Evolutionary conservation across 2,329 filamentous ascomycete species (phyloP), one percentile per base, ranked within the genome.

Genomic region (Alternaria tenuissima): DNA sequence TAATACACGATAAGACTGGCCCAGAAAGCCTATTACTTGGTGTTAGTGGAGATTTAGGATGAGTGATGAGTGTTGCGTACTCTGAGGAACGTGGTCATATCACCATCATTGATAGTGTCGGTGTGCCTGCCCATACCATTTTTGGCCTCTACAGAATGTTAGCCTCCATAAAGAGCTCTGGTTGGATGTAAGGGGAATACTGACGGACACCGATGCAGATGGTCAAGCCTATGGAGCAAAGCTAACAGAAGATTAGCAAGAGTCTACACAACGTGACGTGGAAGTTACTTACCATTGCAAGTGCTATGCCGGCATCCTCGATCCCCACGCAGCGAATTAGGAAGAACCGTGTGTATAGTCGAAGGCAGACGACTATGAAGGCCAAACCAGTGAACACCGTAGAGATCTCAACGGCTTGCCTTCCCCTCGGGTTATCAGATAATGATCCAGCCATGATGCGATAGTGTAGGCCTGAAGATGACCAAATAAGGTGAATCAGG

Each of bases 1-100:
- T 76, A 72, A 63, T 77, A 78, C 3, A 73, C 65, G 20, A 77
- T 74, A 9, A 77, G 64, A 46, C 65, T 71, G 14, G 66, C 71
- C 68, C 72, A 78, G 54, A 77, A 76, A 22, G 74, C 63, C 74
- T 77, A 8, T 32, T 0, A 3, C 18, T 41, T 3, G 2, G n/a
- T 4, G 24, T 68, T 39, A 62, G 64, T 52, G 8, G 7, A 18
- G 7, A n/a, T 11, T 0, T 9, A 2, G 6, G 20, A 9, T 55
- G 18, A 28, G 34, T n/a, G 14, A 16, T 9, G 1, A 12, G 7
- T 42, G n/a, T 20, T 18, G 20, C 18, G 24, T 64, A 76, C 74
- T 63, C 73, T 73, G 7, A 73, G 44, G 7, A 71, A 67, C 28
- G 69, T 68, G 30, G 54, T 28, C 34, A 70, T 65, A 2, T 71